A percentile compares a stretch with the other conserved stretches of the same genome.
These are phyloP conservation scores for Phytophthora europaea DNA, from an alignment of 352 stramenopile genomes.

Conservation along the genomic window DNA sequence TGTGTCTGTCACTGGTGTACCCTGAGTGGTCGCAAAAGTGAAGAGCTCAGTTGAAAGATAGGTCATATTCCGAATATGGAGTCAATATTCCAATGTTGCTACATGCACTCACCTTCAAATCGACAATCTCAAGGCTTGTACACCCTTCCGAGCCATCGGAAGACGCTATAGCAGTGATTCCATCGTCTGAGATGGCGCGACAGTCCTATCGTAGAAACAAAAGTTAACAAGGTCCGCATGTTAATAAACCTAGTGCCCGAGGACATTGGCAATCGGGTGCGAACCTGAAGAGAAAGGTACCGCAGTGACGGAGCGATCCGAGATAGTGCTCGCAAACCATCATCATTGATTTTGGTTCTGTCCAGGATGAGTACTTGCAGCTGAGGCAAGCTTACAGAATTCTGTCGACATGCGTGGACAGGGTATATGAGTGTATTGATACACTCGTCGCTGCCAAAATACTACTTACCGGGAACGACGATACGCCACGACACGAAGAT, in stretches of 20 bases:
- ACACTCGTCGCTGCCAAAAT: not conserved
- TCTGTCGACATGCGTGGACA: slow-evolving; percentile 24
- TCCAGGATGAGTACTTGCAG: slow-evolving; percentile 77
- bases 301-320: slow-evolving; percentile 47
- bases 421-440: not conserved
- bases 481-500: slow-evolving; percentile 57
- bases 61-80: no score
- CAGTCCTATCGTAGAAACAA: slow-evolving; percentile 53
- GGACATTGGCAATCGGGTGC: not conserved
- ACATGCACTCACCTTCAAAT: slow-evolving; percentile 62
- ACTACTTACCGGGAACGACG: slow-evolving; percentile 49
- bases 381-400: slow-evolving; percentile 35
- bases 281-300: slow-evolving; percentile 77
- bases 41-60: not conserved
- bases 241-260: not conserved
- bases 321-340: slow-evolving; percentile 49
- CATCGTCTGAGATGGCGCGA: slow-evolving; percentile 54
- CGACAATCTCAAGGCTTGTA: slow-evolving; percentile 56
- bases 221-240: not conserved
- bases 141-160: slow-evolving; percentile 34
- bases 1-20: slow-evolving; percentile 59
- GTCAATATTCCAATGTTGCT: no score
- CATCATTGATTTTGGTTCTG: slow-evolving; percentile 60
- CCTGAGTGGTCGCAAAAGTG: slow-evolving; percentile 31
- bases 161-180: slow-evolving; percentile 48